Evolutionary conservation across 78 protist species (phyloP).

Genomic region (Anaeramoeba flamelloides): DNA sequence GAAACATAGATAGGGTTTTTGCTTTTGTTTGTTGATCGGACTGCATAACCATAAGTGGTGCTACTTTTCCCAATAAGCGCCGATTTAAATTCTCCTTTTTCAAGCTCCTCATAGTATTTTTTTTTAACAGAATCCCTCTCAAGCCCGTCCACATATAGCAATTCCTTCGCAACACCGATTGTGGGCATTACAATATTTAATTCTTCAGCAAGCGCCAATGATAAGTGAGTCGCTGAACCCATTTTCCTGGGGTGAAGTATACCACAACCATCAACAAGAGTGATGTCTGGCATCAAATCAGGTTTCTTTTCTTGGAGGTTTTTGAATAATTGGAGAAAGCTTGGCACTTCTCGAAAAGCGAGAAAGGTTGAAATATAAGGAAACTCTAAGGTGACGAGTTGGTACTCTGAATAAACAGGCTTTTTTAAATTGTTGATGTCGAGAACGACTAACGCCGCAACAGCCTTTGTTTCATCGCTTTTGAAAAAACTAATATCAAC

Average conservation of each 20-base stretch:
- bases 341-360: conserved; percentile 60
- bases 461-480: conserved; percentile 36
- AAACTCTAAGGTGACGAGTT: conserved; percentile 27
- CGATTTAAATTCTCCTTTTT: not conserved
- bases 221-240: conserved; percentile 50
- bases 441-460: conserved; percentile 38
- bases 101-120: too few relatives aligned
- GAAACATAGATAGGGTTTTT: conserved; percentile 43
- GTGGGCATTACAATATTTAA: conserved; percentile 38
- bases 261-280: conserved; percentile 57
- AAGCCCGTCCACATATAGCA: conserved; percentile 35
- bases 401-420: conserved; percentile 30
- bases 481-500: conserved; percentile 46
- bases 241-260: conserved; percentile 40
- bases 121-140: conserved; percentile 11
- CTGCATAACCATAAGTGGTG: not conserved
- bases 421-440: conserved; percentile 25
- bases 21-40: conserved; percentile 5
- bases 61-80: not conserved
- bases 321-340: conserved; percentile 21
- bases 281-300: conserved; percentile 32
- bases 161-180: conserved; percentile 49
- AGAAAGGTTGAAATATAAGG: conserved; percentile 57
- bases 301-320: conserved; percentile 21
- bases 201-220: conserved; percentile 48